A percentile compares a stretch with the other conserved stretches of the same genome.
Evolutionary conservation across 2,329 filamentous ascomycete species (phyloP).

Genomic region (Fusarium albidum): DNA sequence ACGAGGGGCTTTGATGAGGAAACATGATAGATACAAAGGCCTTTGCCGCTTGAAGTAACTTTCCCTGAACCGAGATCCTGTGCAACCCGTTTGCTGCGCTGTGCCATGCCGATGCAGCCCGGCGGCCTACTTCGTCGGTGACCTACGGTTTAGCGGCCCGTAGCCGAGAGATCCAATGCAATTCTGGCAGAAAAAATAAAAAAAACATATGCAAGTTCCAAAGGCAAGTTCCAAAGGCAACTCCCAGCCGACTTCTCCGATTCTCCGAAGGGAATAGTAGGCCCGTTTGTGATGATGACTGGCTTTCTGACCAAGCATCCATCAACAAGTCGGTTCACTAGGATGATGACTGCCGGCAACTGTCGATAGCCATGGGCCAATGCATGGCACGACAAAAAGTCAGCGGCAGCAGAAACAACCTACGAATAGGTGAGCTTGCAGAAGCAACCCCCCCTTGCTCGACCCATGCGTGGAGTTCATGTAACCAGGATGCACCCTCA

Average conservation of each 20-base stretch:
- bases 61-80: slow-evolving; percentile 26
- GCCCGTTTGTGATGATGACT: too few species aligned
- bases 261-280: too few species aligned
- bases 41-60: slow-evolving; percentile 16
- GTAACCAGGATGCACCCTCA: slow-evolving; percentile 26
- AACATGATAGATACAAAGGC: neutral
- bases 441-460: slow-evolving; percentile 25
- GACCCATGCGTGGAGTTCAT: slow-evolving; percentile 39
- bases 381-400: slow-evolving; percentile 2
- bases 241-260: neutral
- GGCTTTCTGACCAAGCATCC: too few species aligned
- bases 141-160: slow-evolving; percentile 9
- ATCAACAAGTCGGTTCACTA: too few species aligned
- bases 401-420: neutral
- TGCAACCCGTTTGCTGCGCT: slow-evolving; percentile 19
- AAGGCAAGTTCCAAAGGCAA: slow-evolving; percentile 1
- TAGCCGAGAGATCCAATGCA: slow-evolving; percentile 8
- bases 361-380: slow-evolving; percentile 11
- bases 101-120: slow-evolving; percentile 29
- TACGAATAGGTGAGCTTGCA: slow-evolving; percentile 9
- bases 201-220: slow-evolving; percentile 1
- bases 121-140: slow-evolving; percentile 11
- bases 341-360: neutral
- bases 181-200: neutral
- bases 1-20: neutral